Evolutionary conservation across 257 asterid genomes (phyloP), one percentile per base, ranked within the genome.

Genomic region (Solanum corneliomulleri): DNA sequence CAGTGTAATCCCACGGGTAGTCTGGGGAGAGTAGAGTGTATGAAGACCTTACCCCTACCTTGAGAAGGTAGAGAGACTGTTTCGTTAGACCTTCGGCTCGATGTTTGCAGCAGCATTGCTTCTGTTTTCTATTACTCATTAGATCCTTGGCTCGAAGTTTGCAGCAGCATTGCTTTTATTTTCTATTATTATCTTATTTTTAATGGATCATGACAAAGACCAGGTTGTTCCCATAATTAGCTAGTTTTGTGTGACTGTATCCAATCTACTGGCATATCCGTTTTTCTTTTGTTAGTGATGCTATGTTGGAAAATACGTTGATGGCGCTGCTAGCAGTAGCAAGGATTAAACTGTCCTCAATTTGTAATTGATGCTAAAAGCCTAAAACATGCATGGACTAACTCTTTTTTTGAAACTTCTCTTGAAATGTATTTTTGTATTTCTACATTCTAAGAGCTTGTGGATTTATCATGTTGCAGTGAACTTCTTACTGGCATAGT

Each of bases 401-500:
- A 15, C 44, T 47, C 85, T 20, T 80, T 80, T 16, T 80, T 80
- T 29, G 20, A 11, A 80, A 47, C 42, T 47, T 80, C 9, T 80
- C 16, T 3, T 77, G 66, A 80, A 80, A 45, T 49, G 58, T 45
- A 47, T 45, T 47, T 44, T 47, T 27, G 29, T 47, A 18, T 47
- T 76, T 80, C 68, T 47, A 16, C 68, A 5, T 18, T 80, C 64
- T 80, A 47, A 29, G 44, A 47, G 39, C 66, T 58, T 83, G 27
- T 84, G 86, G 56, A 16, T 31, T 42, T 87, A 47, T 27, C 77
- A 9, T 31, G 39, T 84, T 90, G 94, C 96, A 97, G 99, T 91
- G 99, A 97, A 90, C 96, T 97, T 90, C 96, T 97, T 78, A 95
- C 98, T 33, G 98, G 99, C 89, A 94, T 95, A 33, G 96, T 95